Evolutionary conservation across 176 grass and related monocot genomes (phyloP).

Genomic region (Musa acuminata): DNA sequence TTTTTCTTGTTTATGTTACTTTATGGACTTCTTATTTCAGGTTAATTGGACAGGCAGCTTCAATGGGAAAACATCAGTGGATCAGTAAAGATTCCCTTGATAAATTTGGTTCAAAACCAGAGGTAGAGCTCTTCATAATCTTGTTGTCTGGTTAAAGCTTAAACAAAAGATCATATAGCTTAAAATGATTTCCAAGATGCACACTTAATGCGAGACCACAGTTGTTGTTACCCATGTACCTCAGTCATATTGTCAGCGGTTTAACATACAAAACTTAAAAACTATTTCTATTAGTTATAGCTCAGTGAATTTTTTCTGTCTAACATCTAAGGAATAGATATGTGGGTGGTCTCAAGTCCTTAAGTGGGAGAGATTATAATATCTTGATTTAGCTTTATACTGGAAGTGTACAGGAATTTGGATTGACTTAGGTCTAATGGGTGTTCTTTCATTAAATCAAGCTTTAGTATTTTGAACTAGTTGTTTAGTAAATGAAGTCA

Average conservation of each 20-base stretch:
- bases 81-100: slow-evolving; percentile 41
- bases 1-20: slow-evolving; percentile 16
- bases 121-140: slow-evolving; percentile 32
- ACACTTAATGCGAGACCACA: neutral
- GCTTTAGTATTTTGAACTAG: too few species aligned
- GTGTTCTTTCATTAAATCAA: too few species aligned
- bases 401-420: too few species aligned
- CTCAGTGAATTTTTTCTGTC: too few species aligned
- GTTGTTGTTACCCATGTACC: neutral
- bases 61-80: slow-evolving; percentile 62
- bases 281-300: too few species aligned
- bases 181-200: neutral
- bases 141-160: neutral
- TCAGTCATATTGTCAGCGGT: neutral
- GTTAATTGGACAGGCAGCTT: slow-evolving; percentile 57
- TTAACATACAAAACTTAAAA: too few species aligned
- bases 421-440: too few species aligned
- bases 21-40: slow-evolving; percentile 27
- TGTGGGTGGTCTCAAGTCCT: too few species aligned
- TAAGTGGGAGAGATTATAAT: too few species aligned
- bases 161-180: neutral
- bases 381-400: too few species aligned
- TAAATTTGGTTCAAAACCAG: slow-evolving; percentile 34
- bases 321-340: too few species aligned
- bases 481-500: too few species aligned